Conservation (phyloP, 2,329 filamentous ascomycete species). For the Colletotrichum sp. region DNA sequence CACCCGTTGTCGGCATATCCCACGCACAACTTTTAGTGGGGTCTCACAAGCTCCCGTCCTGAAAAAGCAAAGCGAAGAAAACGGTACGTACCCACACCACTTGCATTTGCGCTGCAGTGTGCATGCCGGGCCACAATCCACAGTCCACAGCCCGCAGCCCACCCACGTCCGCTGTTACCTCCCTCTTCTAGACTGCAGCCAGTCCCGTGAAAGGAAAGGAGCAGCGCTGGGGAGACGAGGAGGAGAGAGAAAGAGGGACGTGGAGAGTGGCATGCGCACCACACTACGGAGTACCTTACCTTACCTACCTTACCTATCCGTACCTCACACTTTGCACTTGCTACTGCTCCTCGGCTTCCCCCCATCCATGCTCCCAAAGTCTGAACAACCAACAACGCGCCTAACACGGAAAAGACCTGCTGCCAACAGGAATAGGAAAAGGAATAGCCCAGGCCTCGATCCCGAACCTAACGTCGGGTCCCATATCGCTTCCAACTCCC, state of each 20-base stretch:
- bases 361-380: background rate
- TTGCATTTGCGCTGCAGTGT: background rate
- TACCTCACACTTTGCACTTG: background rate
- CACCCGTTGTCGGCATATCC: conserved; percentile 19
- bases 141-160: background rate
- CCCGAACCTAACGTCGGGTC: background rate
- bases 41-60: conserved; percentile 6
- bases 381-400: conserved; percentile 1
- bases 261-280: background rate
- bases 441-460: background rate
- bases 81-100: background rate
- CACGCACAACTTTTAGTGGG: conserved; percentile 13
- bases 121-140: background rate
- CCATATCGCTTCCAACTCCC: conserved; percentile 2
- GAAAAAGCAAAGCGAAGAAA: conserved; percentile 1
- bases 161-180: background rate
- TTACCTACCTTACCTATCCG: background rate
- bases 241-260: background rate
- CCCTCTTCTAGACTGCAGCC: background rate
- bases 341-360: background rate
- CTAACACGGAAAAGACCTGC: background rate
- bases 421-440: background rate
- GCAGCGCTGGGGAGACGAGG: background rate
- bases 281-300: background rate
- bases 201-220: background rate